Base-by-base conservation (phyloP, 2,329 filamentous ascomycete species). In the Talaromyces piceae region DNA sequence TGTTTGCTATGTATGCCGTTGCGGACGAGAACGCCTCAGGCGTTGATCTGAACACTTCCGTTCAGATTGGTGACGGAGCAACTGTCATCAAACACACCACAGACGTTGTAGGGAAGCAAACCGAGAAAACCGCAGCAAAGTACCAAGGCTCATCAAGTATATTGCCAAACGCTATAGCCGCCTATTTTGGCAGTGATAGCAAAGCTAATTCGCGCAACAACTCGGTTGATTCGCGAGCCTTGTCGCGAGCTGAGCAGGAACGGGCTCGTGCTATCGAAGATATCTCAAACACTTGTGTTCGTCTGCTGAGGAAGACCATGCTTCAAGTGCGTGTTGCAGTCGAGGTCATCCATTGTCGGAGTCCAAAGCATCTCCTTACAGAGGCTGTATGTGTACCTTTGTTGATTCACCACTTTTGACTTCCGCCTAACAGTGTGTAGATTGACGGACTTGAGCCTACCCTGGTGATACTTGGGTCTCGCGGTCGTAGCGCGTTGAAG, bases 291-390 rank as follows among this genome's bases (percentile, higher is more conserved):
- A 82, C 86, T 28, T 88, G 95, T 49, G 80, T 93, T n/a, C 87
- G 85, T 58, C 74, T 97, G 43, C 72, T 98, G 54, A 81, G 91
- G 54, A 95, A 95, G 77, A 98, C 93, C 1, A 82, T 87, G 57
- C 75, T 98, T 53, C 91, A 98, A 67, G 91, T 96, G 45, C 83
- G 90, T 52, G 87, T 96, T 45, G 89, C 95, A 47, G 86, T 98
- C 28, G 93, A 98, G 70, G 91, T 97, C 25, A 86, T 98, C 58
- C 93, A 97, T 71, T 97, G 93, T 83, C 97, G 96, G 77, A 96
- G 88, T 63, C 90, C 93, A 3, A 91, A 93, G 68, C 91, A 96
- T 67, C 79, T 97, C 74, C 90, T 98, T 57, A 95, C 90, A 0
- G 93, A 97, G 74, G 90, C 96, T 59, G 79, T 82, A 63, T 69